Evolutionary conservation across 805 yeast species (phyloP), one percentile per base, ranked within the genome.

Genomic region (Ogataea thermomethanolica): DNA sequence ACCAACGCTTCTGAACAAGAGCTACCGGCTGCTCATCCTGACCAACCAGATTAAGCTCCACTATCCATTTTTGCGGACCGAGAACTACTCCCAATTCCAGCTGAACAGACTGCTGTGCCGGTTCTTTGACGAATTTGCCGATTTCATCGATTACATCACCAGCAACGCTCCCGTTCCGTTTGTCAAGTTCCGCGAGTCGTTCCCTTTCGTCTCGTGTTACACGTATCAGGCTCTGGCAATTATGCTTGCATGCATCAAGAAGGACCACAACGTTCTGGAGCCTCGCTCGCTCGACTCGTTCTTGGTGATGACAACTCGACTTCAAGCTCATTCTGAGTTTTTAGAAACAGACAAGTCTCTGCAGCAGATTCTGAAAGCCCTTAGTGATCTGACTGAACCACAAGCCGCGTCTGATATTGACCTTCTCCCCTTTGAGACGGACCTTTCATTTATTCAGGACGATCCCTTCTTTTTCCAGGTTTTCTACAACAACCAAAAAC

Each of bases 21-120:
- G 20, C 22, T 30, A 36, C 24, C 31, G 38, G 12, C 23, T 40
- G 21, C 30, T 44, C 10, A 17, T 37, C 11, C 17, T 33, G 6
- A 20, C 41, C 8, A 14, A 29, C 29, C 50, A 44, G 30, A 29
- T 46, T 35, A 46, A 41, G 23, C 25, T 46, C 7, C 50, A 46
- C 30, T 46, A 46, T 33, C 41, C 43, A 8, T 46, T 37, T 20
- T 14, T 41, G 23, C n/a, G 20, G 12, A 27, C 28, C 11, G 20
- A 41, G 7, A 6, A 12, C 5, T 46, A 14, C 25, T 44, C 48
- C 10, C 15, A 15, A 12, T 35, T 31, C 33, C 39, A 39, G 26
- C 8, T 46, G 21, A 33, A 33, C 30, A 15, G 26, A n/a, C 17
- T 46, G 22, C 15, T 44, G 6, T 22, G 14, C 22, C 10, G 8